Evolutionary conservation across 2,329 filamentous ascomycete genomes (phyloP), one percentile per base, ranked within the genome.

Genomic region (Diplodia seriata): DNA sequence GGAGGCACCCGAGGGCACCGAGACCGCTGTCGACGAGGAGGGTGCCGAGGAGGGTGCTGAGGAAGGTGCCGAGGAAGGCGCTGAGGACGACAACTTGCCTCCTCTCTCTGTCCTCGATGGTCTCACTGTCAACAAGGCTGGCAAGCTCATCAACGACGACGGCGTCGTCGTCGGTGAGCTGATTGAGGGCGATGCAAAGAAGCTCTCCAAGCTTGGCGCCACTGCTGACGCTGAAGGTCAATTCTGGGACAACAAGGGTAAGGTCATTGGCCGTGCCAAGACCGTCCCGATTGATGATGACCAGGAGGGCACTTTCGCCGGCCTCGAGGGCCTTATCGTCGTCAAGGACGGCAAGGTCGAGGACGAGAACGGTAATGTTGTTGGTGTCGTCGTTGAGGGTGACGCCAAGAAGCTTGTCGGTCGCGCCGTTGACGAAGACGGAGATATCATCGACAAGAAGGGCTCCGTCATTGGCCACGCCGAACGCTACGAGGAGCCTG

Each of bases 401-500:
- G 82, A 85, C 67, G 73, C 81, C 6, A 83, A 83, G 79, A 84
- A 84, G 76, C 80, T 85, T 20, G 76, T 84, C 68, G 83, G 83
- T 54, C 82, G 82, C 69, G 72, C 78, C 43, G 83, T 85, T 20
- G 83, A 85, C 59, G 83, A 85, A 69, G 83, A 85, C 68, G 83
- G 83, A 67, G 83, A 85, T 67, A 84, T 85, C 70, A 76, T 85
- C 56, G 82, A 85, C 74, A 85, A 85, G 80, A 83, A 84, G 75
- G 83, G 83, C 70, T 82, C 81, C 63, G 82, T 84, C 50, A 81
- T 85, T 49, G 83, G 83, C 49, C 83, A 84, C 68, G 83, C 83
- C 53, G 83, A 85, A 72, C 83, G 83, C 71, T 83, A 79, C 66
- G 89, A 92, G 75, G 87, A 89, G 67, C 91, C 87, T 82, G 88